Evolutionary conservation across 2,329 filamentous ascomycete species (phyloP).

Genomic region (Clarireedia homoeocarpa): DNA sequence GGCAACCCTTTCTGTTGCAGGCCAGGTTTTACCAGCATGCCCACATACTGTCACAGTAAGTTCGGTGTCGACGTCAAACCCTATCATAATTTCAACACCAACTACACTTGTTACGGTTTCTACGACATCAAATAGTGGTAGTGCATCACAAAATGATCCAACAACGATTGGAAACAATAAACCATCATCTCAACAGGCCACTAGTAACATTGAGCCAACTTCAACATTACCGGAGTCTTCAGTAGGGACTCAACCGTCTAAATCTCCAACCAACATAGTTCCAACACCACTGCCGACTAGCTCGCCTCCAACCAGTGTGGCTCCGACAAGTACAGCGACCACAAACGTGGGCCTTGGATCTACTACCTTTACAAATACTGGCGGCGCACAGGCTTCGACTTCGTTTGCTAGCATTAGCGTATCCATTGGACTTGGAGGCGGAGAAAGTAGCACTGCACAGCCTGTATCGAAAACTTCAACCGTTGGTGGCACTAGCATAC

Average conservation of each 20-base stretch:
- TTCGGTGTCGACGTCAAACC: background rate
- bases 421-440: no score
- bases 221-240: background rate
- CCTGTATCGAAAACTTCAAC: no score
- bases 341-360: background rate
- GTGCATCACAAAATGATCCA: background rate
- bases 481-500: background rate
- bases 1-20: constrained; percentile 2
- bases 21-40: constrained; percentile 1
- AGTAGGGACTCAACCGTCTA: background rate
- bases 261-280: background rate
- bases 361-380: background rate
- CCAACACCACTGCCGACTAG: background rate
- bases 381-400: background rate
- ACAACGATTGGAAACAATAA: no score
- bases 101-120: background rate
- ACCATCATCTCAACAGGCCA: background rate
- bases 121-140: background rate
- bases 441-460: no score
- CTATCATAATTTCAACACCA: background rate
- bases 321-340: background rate
- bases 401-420: background rate
- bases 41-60: constrained; percentile 3
- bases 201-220: background rate
- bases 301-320: background rate